phyloP scores from a whole-genome alignment of 495 filamentous ascomycete genomes.

The Neurospora terricola region DNA sequence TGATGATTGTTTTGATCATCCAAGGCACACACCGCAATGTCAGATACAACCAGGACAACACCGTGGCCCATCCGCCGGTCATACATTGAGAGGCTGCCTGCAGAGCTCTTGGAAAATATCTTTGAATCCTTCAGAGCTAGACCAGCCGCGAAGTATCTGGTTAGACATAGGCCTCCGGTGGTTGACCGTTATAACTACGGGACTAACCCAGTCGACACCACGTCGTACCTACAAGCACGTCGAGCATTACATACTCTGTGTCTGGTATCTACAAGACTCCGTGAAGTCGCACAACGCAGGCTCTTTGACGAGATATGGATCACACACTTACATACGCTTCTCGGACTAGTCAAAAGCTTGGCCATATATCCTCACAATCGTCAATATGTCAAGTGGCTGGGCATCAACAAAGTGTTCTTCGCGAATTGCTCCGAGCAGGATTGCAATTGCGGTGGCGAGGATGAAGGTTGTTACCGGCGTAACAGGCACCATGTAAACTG shows the following conservation, averaged over 20 bases:
- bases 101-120: not conserved
- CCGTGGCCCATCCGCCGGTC: not conserved
- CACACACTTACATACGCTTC: not conserved
- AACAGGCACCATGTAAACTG: not conserved
- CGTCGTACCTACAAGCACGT: not conserved
- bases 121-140: not conserved
- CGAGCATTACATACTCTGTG: not conserved
- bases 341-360: not conserved
- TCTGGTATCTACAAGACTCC: not conserved
- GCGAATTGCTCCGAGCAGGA: not conserved
- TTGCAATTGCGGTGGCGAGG: not conserved
- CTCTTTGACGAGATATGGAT: not conserved
- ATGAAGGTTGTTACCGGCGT: not conserved
- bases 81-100: not conserved
- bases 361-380: not conserved
- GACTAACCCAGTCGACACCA: not conserved
- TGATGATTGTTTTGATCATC: too few species aligned
- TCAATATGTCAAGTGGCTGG: rapidly evolving
- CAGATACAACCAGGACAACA: not conserved
- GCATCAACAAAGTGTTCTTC: not conserved
- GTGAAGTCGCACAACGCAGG: not conserved
- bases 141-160: not conserved
- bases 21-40: not conserved
- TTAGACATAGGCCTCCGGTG: rapidly evolving
- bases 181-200: not conserved